Evolutionary conservation across 2,329 filamentous ascomycete species (phyloP).

Genomic region (Penicillium palitans): DNA sequence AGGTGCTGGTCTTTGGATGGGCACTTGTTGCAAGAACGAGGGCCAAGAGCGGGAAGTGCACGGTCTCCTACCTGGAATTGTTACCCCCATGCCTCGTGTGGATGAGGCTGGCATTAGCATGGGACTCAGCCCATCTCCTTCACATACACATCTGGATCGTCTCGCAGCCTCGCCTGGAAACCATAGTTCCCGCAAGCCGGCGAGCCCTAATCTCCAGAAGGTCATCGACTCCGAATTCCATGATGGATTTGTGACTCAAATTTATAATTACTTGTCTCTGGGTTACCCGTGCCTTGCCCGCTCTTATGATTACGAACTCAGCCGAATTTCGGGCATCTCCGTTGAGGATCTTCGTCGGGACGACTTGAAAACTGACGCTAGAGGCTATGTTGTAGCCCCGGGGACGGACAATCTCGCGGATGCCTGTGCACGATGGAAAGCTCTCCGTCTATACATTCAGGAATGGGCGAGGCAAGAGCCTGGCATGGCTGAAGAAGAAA

Average conservation of each 20-base stretch:
- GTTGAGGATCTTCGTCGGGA: slow-evolving; percentile 69
- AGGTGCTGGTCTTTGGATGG: slow-evolving; percentile 45
- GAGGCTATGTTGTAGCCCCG: slow-evolving; percentile 67
- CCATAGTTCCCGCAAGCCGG: neutral
- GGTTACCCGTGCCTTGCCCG: slow-evolving; percentile 86
- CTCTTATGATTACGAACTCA: slow-evolving; percentile 79
- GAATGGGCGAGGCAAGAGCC: slow-evolving; percentile 92
- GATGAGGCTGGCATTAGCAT: slow-evolving; percentile 11
- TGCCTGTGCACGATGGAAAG: slow-evolving; percentile 75
- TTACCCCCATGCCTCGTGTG: slow-evolving; percentile 27
- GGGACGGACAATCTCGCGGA: slow-evolving; percentile 52
- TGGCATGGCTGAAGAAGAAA: slow-evolving; percentile 59
- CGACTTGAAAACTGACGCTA: slow-evolving; percentile 65
- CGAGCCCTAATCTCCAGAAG: slow-evolving; percentile 37
- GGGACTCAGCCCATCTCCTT: slow-evolving; percentile 6
- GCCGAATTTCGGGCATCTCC: slow-evolving; percentile 72
- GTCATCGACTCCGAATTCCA: slow-evolving; percentile 67
- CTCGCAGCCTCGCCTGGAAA: slow-evolving; percentile 7
- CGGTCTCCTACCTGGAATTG: slow-evolving; percentile 25
- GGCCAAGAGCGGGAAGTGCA: slow-evolving; percentile 14
- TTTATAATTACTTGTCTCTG: slow-evolving; percentile 94
- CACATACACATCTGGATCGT: neutral
- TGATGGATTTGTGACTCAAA: slow-evolving; percentile 86
- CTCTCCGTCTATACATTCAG: slow-evolving; percentile 76
- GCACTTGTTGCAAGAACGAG: slow-evolving; percentile 37